Percentiles rank a stretch among this genome's conserved stretches.
These are phyloP conservation scores for Vitis labrusca DNA, from an alignment of 164 flowering plant genomes.

Conservation along the genomic window DNA sequence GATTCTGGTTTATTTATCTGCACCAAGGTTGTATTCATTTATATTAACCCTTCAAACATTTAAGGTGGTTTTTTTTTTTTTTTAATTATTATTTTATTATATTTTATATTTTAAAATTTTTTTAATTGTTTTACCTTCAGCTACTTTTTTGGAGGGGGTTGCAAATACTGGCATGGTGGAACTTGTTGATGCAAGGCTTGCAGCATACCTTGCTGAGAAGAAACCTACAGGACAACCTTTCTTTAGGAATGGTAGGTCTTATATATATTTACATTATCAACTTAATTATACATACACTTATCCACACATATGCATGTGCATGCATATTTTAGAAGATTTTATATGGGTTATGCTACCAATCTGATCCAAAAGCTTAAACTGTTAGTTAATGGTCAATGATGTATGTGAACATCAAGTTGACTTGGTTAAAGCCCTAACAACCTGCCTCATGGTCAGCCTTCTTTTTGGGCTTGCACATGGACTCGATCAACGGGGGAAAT, in stretches of 20 bases:
- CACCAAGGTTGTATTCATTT: background rate
- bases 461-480: too few species aligned
- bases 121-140: conserved; percentile 33
- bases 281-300: background rate
- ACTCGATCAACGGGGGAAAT: too few species aligned
- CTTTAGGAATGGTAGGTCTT: conserved; percentile 65
- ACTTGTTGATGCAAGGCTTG: conserved; percentile 76
- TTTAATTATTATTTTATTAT: background rate
- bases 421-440: too few species aligned
- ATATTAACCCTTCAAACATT: background rate
- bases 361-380: too few species aligned
- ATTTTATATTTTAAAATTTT: background rate
- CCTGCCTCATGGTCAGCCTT: too few species aligned
- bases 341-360: too few species aligned
- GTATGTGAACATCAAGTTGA: too few species aligned
- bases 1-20: background rate
- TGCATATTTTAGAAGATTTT: too few species aligned
- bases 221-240: conserved; percentile 69
- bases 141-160: conserved; percentile 65
- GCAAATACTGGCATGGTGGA: conserved; percentile 77
- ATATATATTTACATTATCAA: background rate
- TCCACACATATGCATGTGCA: too few species aligned
- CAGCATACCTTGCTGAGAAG: conserved; percentile 72
- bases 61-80: background rate
- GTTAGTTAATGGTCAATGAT: too few species aligned